Evolutionary conservation across 148 eudicot genomes (phyloP).

Genomic region (Spergularia bocconei): DNA sequence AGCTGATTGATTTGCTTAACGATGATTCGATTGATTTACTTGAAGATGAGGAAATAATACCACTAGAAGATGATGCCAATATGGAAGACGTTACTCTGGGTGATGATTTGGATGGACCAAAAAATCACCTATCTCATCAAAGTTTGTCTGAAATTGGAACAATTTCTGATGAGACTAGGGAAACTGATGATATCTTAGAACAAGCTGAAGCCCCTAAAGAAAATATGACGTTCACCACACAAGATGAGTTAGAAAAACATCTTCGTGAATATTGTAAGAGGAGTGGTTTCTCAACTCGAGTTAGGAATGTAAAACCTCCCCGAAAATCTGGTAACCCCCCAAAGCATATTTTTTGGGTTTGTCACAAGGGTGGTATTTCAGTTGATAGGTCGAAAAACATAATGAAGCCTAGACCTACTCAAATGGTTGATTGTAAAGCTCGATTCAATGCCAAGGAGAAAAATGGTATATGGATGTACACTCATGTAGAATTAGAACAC

Average conservation of each 20-base stretch:
- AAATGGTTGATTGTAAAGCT: not conserved
- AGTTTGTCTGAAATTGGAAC: no score
- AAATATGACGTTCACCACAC: not conserved
- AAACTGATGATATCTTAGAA: not conserved
- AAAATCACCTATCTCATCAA: no score
- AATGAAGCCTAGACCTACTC: not conserved
- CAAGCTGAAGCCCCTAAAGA: not conserved
- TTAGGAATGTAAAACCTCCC: not conserved
- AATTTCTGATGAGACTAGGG: no score
- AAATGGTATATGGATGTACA: not conserved
- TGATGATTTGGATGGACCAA: no score
- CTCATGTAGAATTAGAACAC: not conserved
- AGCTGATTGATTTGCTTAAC: no score
- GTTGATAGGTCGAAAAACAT: not conserved
- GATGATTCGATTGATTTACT: no score
- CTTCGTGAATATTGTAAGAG: not conserved
- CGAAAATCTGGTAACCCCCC: not conserved
- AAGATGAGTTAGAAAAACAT: not conserved
- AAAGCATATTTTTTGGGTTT: not conserved
- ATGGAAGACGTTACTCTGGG: no score
- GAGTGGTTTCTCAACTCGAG: not conserved
- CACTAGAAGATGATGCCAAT: no score
- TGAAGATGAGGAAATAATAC: no score
- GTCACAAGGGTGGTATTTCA: not conserved
- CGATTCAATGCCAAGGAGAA: not conserved